A percentile compares a stretch with the other conserved stretches of the same genome.
Conservation (phyloP, 371 early-diverging fungal species). For the Lichtheimia hyalospora region DNA sequence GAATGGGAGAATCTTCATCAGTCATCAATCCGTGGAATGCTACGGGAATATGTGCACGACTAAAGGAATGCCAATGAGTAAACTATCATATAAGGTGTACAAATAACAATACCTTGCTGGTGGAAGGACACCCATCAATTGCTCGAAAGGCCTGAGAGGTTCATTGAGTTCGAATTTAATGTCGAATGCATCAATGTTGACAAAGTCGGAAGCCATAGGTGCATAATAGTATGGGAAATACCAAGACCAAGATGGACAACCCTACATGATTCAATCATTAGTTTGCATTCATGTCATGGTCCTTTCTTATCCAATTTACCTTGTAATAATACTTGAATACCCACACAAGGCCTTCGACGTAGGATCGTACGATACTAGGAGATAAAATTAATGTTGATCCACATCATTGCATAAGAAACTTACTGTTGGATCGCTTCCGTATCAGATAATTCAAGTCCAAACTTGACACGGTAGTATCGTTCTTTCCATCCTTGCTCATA, state of each 20-base stretch:
- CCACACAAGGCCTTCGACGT: slow-evolving; percentile 98
- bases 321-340: slow-evolving; percentile 97
- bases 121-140: slow-evolving; percentile 98
- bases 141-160: slow-evolving; percentile 96
- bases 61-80: slow-evolving; percentile 12
- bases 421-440: slow-evolving; percentile 57
- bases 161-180: slow-evolving; percentile 78
- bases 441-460: slow-evolving; percentile 71
- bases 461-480: slow-evolving; percentile 88
- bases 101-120: slow-evolving; percentile 61
- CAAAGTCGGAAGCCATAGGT: slow-evolving; percentile 93
- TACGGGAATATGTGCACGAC: slow-evolving; percentile 79
- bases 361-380: slow-evolving; percentile 77
- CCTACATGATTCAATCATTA: slow-evolving; percentile 19
- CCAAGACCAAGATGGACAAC: slow-evolving; percentile 98
- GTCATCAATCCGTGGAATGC: slow-evolving; percentile 85
- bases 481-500: slow-evolving; percentile 92
- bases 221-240: slow-evolving; percentile 99
- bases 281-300: neutral
- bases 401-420: slow-evolving; percentile 12
- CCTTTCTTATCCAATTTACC: slow-evolving; percentile 25
- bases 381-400: neutral
- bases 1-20: slow-evolving; percentile 82
- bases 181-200: slow-evolving; percentile 70
- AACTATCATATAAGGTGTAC: neutral